Evolutionary conservation across 2,329 filamentous ascomycete genomes (phyloP).

Genomic region (Lachnellula occidentalis): DNA sequence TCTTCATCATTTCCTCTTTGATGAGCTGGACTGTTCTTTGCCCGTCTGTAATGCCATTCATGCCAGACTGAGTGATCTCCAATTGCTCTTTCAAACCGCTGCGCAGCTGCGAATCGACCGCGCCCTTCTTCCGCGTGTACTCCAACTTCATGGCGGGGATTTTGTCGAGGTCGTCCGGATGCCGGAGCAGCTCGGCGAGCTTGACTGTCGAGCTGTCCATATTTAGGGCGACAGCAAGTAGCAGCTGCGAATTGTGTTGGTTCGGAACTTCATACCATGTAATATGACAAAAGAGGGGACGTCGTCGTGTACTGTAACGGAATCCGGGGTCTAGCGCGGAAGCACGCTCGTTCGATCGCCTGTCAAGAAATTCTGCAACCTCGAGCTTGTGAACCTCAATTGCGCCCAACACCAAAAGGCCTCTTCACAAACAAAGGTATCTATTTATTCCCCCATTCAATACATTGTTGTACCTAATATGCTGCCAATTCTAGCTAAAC

Average conservation of each 20-base stretch:
- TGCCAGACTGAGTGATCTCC: slow-evolving; percentile 88
- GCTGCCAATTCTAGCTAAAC: neutral
- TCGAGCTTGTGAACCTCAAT: slow-evolving; percentile 4
- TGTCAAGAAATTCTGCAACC: slow-evolving; percentile 10
- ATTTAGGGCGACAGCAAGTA: slow-evolving; percentile 19
- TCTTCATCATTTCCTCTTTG: slow-evolving; percentile 98
- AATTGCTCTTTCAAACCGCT: slow-evolving; percentile 86
- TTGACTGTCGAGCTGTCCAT: slow-evolving; percentile 43
- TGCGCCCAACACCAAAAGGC: neutral
- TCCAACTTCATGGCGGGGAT: slow-evolving; percentile 84
- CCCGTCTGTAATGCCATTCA: slow-evolving; percentile 81
- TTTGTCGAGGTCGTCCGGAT: slow-evolving; percentile 97
- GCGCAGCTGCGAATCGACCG: slow-evolving; percentile 85
- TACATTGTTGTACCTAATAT: neutral
- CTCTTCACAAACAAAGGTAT: slow-evolving; percentile 10
- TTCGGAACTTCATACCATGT: slow-evolving; percentile 19
- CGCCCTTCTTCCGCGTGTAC: slow-evolving; percentile 88
- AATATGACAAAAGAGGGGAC: slow-evolving; percentile 1
- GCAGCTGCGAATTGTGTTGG: neutral
- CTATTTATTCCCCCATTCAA: neutral
- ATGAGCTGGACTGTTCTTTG: slow-evolving; percentile 89
- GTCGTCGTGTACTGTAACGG: slow-evolving; percentile 6
- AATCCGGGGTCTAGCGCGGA: slow-evolving; percentile 11
- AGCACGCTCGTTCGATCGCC: neutral
- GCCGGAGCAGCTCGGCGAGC: slow-evolving; percentile 87